Base-by-base conservation (phyloP, 108 stramenopile genomes). In the Pseudonitzschia multiseries region DNA sequence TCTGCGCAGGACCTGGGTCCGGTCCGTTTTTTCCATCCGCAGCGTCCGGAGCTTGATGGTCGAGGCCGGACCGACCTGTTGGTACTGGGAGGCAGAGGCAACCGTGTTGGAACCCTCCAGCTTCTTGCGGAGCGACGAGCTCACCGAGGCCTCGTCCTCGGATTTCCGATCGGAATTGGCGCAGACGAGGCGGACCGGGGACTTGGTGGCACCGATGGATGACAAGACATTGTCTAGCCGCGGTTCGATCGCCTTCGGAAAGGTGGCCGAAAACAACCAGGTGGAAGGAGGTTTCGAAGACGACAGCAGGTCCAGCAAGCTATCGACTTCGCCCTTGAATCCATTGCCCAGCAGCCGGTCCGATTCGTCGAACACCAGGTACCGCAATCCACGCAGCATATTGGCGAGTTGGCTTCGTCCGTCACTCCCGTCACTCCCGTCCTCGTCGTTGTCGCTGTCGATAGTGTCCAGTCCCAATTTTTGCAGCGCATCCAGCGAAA, bases 361-460 rank as follows among this genome's bases (percentile, higher is more conserved):
- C 4, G 98, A 97, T 77, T 99, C 98, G 69, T 99, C 98, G 57
- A 99, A 73, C n/a, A 98, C 96, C 26, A 99, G 69, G 66, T 85
- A 96, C 36, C 78, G 43, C 68, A 88, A 70, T 12, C 77, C 64
- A 21, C 54, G 43, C 31, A 98, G 57, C 57, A 91, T 54, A 42
- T 87, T 86, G 41, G 82, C 69, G 68, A 87, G 54, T 6, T 79
- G 50, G 3, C 57, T 60, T 57, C 84, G 60, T 12, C 86, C 89
- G 51, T 86, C 83, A 12, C 63, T 60, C 33, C 83, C 54, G 10
- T 84, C 89, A 52, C 83, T 77, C 74, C 84, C 84, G 28, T 27
- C 4, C 3, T 65, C 20, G 56, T 84, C 83, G 22, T 78, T 74
- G n/a, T 61, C 59, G 8, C 24, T 1, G 72, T 43, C 31, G 13